phyloP scores from a whole-genome alignment of 441 rosid species.

The Brassica hybrid region DNA sequence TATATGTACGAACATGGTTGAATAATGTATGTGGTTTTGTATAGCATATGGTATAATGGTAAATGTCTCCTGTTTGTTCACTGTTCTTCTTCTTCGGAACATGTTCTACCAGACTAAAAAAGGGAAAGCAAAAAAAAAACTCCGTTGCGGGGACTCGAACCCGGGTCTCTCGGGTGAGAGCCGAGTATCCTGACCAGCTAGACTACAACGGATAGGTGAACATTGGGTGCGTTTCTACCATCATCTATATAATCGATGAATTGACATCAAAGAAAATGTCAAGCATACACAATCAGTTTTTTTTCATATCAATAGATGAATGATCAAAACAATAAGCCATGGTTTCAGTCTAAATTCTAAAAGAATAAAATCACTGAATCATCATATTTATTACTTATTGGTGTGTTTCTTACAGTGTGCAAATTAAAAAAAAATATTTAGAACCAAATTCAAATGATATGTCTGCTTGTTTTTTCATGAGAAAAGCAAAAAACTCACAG shows the following conservation, averaged over 20 bases:
- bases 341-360: too few species aligned
- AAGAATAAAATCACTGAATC: constrained; percentile 7
- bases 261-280: neutral
- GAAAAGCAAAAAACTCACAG: constrained; percentile 32
- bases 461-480: constrained; percentile 28
- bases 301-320: neutral
- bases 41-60: constrained; percentile 1
- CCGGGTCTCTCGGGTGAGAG: constrained; percentile 99
- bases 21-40: neutral
- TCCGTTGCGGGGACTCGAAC: constrained; percentile 91
- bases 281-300: neutral
- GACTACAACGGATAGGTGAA: constrained; percentile 70
- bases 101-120: too few species aligned
- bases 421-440: neutral
- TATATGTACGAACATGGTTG: neutral
- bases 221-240: too few species aligned
- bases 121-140: neutral
- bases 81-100: too few species aligned
- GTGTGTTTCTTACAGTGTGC: neutral
- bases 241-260: neutral
- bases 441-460: constrained; percentile 20
- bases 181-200: constrained; percentile 98
- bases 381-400: constrained; percentile 13
- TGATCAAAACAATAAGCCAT: neutral
- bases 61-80: too few species aligned